Conservation (phyloP, 805 yeast genomes). For the Candida suzukii region DNA sequence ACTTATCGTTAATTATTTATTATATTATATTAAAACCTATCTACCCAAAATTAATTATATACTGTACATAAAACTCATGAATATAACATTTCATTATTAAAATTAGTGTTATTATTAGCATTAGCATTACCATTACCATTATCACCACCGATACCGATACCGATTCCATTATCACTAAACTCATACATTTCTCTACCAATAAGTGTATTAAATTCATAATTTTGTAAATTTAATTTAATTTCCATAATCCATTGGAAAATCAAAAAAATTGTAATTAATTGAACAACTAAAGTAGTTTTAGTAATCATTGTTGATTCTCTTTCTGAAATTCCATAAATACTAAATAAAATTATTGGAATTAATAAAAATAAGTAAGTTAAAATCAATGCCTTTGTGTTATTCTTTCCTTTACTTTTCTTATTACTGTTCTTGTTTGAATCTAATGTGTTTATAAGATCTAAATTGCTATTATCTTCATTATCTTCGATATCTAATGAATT, state of each 20-base stretch:
- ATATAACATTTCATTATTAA: too few relatives aligned
- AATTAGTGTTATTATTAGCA: too few relatives aligned
- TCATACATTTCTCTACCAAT: conserved; percentile 50
- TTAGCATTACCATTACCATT: too few relatives aligned
- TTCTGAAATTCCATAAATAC: neutral
- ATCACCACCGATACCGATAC: too few relatives aligned
- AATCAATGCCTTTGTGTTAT: neutral
- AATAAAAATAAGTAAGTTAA: neutral
- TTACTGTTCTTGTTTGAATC: neutral
- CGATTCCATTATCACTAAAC: too few relatives aligned
- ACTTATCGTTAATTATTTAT: too few relatives aligned
- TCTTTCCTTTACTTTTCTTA: neutral
- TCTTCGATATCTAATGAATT: neutral
- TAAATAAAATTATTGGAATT: neutral
- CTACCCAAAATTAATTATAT: too few relatives aligned
- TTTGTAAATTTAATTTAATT: conserved; percentile 41
- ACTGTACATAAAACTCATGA: too few relatives aligned
- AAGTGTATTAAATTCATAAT: conserved; percentile 47
- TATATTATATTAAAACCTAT: too few relatives aligned
- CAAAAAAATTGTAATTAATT: conserved; percentile 42
- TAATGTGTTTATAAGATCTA: too few relatives aligned
- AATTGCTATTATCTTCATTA: neutral
- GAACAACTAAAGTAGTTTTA: conserved; percentile 36
- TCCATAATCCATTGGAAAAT: conserved; percentile 65
- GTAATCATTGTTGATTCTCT: conserved; percentile 32